Percentiles rank a stretch among this genome's conserved stretches.
phyloP scores from a whole-genome alignment of 1,139 yeast genomes.

The Scheffersomyces segobiensis region DNA sequence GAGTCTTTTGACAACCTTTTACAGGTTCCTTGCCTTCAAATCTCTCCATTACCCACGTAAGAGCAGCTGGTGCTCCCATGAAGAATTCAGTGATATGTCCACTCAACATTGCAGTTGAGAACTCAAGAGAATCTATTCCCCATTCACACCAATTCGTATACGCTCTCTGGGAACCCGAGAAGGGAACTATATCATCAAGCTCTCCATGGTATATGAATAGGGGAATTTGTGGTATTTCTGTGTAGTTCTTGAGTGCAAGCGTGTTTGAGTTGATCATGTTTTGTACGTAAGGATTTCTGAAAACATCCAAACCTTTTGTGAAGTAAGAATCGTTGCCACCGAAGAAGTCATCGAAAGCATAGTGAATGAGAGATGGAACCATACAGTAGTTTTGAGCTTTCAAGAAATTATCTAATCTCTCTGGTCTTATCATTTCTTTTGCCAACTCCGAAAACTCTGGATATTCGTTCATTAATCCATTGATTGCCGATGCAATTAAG shows the following conservation, averaged over 20 bases:
- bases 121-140: constrained; percentile 32
- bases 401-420: constrained; percentile 1
- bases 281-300: constrained; percentile 13
- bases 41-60: constrained; percentile 13
- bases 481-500: constrained; percentile 24
- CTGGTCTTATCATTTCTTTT: constrained; percentile 3
- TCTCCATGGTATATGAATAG: constrained; percentile 35
- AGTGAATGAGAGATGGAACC: constrained; percentile 5
- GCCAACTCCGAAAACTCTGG: constrained; percentile 16
- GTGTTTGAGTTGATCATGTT: constrained; percentile 15
- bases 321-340: constrained; percentile 16
- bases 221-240: constrained; percentile 30
- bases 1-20: constrained; percentile 7
- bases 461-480: constrained; percentile 28
- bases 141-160: constrained; percentile 33
- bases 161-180: constrained; percentile 20
- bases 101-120: constrained; percentile 20
- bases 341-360: constrained; percentile 15
- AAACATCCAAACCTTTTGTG: constrained; percentile 16
- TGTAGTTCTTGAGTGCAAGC: constrained; percentile 22
- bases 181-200: constrained; percentile 31
- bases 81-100: constrained; percentile 17
- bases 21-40: constrained; percentile 10
- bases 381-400: constrained; percentile 6
- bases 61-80: constrained; percentile 16